Base-by-base conservation (phyloP, 2,329 filamentous ascomycete species). In the Scedosporium aurantiacum region DNA sequence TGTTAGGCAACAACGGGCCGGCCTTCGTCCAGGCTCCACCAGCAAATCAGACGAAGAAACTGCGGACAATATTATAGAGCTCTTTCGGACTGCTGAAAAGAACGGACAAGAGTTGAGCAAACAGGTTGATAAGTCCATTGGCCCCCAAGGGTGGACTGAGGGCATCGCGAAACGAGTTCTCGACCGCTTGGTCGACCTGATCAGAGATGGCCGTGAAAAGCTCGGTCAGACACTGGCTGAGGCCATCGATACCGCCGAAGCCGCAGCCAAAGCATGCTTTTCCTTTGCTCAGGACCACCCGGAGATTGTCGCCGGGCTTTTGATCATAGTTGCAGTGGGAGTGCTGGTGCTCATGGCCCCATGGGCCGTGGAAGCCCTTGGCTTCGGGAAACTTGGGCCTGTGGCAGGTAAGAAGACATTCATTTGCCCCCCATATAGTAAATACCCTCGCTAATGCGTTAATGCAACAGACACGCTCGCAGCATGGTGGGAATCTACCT, bases 241-340 rank as follows among this genome's bases (percentile, higher is more conserved):
- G 18, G 60, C 61, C 32, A 47, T 61, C 23, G 60, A 65, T 14
- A 61, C 45, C n/a, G 27, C 63, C 7, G 28, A 54, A 6, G 57
- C 61, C 0, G 43, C 54, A 6, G 63, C 61, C 0, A 50, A 57
- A 3, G 58, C 41, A 12, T 2, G 57, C 23, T 64, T 64, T 2
- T n/a, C 27, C 2, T 61, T 61, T 32, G 61, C 37, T 2, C 52
- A 59, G 37, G 60, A 61, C 16, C 60, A 63, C 2, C 63, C 64
- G 0, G 57, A 62, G 8, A 21, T 64, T 2, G 41, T 40, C 7
- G 56, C 32, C 0, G 56, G 56, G 4, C 23, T 58, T 23, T 40
- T 62, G 2, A 62, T 60, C n/a, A 18, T 65, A 7, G 21, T 65
- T 10, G 64, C 63, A 2, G 40, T 65, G 4, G 64, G 64, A n/a